Evolutionary conservation across 1,284 basidiomycete species (phyloP), one percentile per base, ranked within the genome.

Genomic region (Tilletia walkeri): DNA sequence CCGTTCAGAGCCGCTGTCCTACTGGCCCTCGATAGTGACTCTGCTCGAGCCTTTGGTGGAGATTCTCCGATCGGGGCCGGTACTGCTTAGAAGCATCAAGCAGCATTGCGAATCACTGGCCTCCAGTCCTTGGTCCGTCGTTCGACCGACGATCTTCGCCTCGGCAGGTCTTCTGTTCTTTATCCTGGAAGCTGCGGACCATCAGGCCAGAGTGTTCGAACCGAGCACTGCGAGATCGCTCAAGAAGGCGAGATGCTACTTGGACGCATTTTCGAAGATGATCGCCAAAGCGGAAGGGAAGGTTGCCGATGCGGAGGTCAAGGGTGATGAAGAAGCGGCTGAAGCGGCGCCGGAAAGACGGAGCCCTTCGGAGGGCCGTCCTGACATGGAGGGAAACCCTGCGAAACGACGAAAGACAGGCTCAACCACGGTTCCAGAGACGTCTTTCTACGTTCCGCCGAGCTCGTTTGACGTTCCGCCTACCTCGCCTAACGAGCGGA

Each of bases 251-350:
- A 38, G 36, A 34, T 39, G 36, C 3, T 63, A n/a, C 36, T 16
- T 63, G 12, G 59, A 38, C 6, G 59, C 34, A 41, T 63, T 63
- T 63, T 24, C 59, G 14, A 16, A 39, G 36, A 63, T 63, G 59
- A 14, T 63, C 5, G 30, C 30, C 38, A n/a, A 41, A 16, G 59
- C 34, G 34, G 7, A 10, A 5, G 34, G 4, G 10, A 24, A n/a
- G 3, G 34, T 63, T 3, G 30, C 30, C 12, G 38, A 41, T 14
- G 59, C 34, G 34, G 7, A 10, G 12, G 34, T 14, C 34, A 24
- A n/a, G 3, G 14, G 14, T 6, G 36, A n/a, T 18, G 59, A 36
- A 3, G 59, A 41, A 12, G n/a, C 30, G 2, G 16, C 30, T 4
- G 30, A 12, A 5, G 14, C 0, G 12, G 38, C 16, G 30, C 59